Evolutionary conservation across 2,329 filamentous ascomycete genomes (phyloP).

Genomic region (Reticulascus tulasneorum): DNA sequence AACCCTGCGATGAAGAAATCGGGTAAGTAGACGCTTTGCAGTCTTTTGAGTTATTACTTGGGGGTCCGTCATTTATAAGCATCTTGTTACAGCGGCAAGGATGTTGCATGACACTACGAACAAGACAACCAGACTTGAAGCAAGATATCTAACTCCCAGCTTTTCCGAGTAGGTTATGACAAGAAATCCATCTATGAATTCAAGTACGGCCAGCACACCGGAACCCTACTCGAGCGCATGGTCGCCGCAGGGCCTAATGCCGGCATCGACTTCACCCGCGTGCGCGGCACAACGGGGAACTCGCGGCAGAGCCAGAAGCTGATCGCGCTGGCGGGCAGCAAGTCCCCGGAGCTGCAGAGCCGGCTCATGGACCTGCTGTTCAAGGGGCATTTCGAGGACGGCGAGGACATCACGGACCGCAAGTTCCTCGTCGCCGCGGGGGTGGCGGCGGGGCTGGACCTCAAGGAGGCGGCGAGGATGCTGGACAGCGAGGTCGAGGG

Average conservation of each 20-base stretch:
- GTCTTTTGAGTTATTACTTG: no score
- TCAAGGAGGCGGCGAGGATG: constrained; percentile 7
- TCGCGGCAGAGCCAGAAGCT: constrained; percentile 43
- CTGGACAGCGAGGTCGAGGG: constrained; percentile 24
- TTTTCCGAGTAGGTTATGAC: no score
- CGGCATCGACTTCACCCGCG: constrained; percentile 32
- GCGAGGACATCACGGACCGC: constrained; percentile 36
- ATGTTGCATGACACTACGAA: no score
- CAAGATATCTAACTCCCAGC: no score
- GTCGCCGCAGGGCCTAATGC: constrained; percentile 25
- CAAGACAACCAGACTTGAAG: no score
- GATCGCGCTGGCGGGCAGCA: constrained; percentile 34
- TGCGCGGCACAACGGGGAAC: constrained; percentile 36
- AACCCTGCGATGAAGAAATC: constrained; percentile 27
- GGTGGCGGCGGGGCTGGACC: constrained; percentile 25
- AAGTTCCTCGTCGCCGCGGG: constrained; percentile 32
- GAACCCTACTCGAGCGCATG: constrained; percentile 26
- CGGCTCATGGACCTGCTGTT: constrained; percentile 38
- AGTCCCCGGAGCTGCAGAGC: constrained; percentile 27
- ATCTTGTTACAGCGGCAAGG: no score
- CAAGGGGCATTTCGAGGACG: constrained; percentile 36
- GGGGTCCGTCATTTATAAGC: no score
- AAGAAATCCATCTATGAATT: constrained; percentile 33
- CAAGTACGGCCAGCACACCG: no score
- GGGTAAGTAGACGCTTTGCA: no score